Percentiles rank a stretch among this genome's conserved stretches.
Conservation (phyloP, 331 rosid species). For the Spiraea crenata region DNA sequence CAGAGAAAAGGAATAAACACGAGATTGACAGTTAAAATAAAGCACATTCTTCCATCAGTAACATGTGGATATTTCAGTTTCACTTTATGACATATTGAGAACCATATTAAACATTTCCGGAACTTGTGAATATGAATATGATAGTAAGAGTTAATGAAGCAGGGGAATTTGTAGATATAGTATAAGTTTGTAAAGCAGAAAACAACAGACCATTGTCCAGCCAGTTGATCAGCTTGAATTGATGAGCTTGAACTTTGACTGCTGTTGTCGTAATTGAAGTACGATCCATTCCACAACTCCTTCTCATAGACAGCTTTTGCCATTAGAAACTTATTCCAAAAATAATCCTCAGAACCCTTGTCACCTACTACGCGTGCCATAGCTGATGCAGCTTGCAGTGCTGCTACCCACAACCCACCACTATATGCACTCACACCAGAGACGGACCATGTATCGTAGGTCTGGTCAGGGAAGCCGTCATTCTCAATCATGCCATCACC, state of each 20-base stretch:
- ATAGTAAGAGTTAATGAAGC: too few relatives aligned
- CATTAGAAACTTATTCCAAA: constrained; percentile 73
- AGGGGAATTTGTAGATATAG: too few relatives aligned
- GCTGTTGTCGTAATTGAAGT: constrained; percentile 81
- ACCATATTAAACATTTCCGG: too few relatives aligned
- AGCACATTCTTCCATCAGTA: too few relatives aligned
- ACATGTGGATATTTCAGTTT: too few relatives aligned
- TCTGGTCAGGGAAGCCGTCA: constrained; percentile 97
- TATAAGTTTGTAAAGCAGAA: background rate
- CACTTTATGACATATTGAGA: too few relatives aligned
- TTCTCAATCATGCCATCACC: constrained; percentile 95
- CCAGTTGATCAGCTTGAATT: constrained; percentile 96
- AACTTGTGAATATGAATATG: too few relatives aligned
- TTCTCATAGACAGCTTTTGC: constrained; percentile 73
- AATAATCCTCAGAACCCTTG: constrained; percentile 72
- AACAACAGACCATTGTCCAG: constrained; percentile 82
- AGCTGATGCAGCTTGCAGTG: constrained; percentile 91
- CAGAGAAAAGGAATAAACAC: too few relatives aligned
- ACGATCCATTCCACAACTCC: constrained; percentile 88
- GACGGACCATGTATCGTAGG: constrained; percentile 95
- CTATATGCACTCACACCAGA: constrained; percentile 92
- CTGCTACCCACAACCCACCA: constrained; percentile 97
- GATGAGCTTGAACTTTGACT: constrained; percentile 67
- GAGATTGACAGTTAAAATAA: too few relatives aligned
- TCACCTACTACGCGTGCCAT: constrained; percentile 78